These are phyloP conservation scores for Peronospora tabacina DNA, from an alignment of 352 stramenopile genomes.

Conservation along the genomic window DNA sequence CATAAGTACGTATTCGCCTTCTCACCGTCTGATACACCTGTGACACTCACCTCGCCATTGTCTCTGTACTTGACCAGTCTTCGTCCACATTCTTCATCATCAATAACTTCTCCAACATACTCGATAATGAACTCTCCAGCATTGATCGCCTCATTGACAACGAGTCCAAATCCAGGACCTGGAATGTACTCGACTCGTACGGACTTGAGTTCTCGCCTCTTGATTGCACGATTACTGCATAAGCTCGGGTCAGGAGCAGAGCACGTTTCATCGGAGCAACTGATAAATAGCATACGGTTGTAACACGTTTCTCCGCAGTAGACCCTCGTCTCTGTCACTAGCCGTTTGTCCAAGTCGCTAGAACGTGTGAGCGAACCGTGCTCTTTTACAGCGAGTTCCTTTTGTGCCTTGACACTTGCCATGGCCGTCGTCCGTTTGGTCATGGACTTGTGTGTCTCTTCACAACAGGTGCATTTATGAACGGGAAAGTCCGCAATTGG, in stretches of 20 bases:
- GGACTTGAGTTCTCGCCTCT: conserved; percentile 55
- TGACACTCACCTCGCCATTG: conserved; percentile 37
- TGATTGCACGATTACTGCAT: conserved; percentile 71
- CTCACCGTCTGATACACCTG: neutral
- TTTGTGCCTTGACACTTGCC: conserved; percentile 33
- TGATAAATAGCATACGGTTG: conserved; percentile 83
- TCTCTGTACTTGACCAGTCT: conserved; percentile 53
- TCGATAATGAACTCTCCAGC: conserved; percentile 88
- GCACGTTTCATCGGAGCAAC: conserved; percentile 69
- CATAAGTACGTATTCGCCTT: neutral
- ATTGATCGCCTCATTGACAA: conserved; percentile 71
- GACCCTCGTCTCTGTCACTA: conserved; percentile 3
- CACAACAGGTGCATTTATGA: conserved; percentile 71
- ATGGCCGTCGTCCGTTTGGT: conserved; percentile 50
- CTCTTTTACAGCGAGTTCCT: conserved; percentile 10
- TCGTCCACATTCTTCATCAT: conserved; percentile 72
- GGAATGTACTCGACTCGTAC: conserved; percentile 62
- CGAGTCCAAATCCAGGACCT: conserved; percentile 87
- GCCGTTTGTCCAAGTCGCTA: conserved; percentile 15
- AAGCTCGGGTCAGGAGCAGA: conserved; percentile 55
- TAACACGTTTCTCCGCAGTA: conserved; percentile 70
- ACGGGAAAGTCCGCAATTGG: conserved; percentile 47
- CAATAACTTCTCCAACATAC: conserved; percentile 91
- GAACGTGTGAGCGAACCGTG: conserved; percentile 1
- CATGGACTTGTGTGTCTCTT: conserved; percentile 40